Evolutionary conservation across 345 rosid genomes (phyloP).

Genomic region (Eucalyptus decipiens): DNA sequence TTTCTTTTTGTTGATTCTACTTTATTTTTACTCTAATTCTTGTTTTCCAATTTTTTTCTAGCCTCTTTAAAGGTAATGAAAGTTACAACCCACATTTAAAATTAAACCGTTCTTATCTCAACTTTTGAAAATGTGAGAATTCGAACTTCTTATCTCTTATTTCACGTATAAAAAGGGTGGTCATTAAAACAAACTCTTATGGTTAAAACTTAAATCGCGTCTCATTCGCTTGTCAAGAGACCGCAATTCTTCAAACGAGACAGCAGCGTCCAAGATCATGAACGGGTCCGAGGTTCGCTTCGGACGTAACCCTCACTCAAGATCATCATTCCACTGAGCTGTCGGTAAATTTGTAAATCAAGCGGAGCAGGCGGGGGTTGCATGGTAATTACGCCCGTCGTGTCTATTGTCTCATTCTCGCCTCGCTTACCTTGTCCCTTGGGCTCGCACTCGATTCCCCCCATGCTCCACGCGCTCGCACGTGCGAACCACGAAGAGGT

Average conservation of each 20-base stretch:
- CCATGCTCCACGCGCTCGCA: not conserved
- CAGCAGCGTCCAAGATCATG: not conserved
- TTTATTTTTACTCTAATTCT: rapidly evolving
- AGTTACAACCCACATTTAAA: rapidly evolving
- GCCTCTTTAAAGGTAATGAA: rapidly evolving
- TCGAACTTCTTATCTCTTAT: rapidly evolving
- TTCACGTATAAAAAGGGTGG: no score
- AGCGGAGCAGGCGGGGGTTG: not conserved
- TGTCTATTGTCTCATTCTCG: not conserved
- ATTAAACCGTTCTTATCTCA: rapidly evolving
- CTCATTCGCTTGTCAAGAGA: not conserved
- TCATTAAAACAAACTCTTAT: no score
- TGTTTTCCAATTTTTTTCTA: no score
- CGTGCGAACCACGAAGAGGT: not conserved
- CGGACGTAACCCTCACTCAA: rapidly evolving
- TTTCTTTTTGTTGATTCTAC: rapidly evolving
- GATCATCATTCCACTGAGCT: not conserved
- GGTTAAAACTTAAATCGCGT: no score
- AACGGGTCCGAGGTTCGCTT: not conserved
- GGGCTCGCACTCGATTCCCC: not conserved
- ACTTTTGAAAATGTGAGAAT: rapidly evolving
- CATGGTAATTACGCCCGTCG: not conserved
- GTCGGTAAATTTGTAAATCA: not conserved
- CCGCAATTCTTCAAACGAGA: not conserved
- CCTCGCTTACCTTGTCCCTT: not conserved